phyloP scores from a whole-genome alignment of 768 basidiomycete species.

The Thelephora aurantiotincta region DNA sequence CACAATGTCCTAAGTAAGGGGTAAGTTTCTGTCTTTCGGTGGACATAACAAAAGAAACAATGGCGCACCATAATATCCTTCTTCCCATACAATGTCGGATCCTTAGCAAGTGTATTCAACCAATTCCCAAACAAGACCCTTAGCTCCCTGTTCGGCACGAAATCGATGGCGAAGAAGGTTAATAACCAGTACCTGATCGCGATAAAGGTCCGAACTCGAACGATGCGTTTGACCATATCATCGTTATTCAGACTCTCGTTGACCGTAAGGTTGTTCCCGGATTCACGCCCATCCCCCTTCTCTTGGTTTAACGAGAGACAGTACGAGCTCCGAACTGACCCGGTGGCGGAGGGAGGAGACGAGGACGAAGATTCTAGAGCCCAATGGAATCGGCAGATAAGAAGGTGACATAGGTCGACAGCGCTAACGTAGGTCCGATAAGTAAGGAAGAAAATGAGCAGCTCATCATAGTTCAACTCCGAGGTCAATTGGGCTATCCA shows the following conservation, averaged over 20 bases:
- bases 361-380: conserved; percentile 33
- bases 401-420: conserved; percentile 64
- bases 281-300: too few species aligned
- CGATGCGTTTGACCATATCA: conserved; percentile 59
- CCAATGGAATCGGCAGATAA: conserved; percentile 87
- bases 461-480: conserved; percentile 74
- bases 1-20: conserved; percentile 49
- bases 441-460: conserved; percentile 84
- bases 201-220: conserved; percentile 80
- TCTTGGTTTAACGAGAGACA: too few species aligned
- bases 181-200: conserved; percentile 84
- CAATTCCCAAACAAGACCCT: conserved; percentile 60
- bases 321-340: too few species aligned
- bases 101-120: conserved; percentile 64
- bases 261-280: too few species aligned
- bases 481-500: conserved; percentile 89
- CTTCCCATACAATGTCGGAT: conserved; percentile 54
- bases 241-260: conserved; percentile 25
- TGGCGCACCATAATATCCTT: conserved; percentile 56
- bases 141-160: conserved; percentile 67
- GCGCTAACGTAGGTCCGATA: conserved; percentile 77
- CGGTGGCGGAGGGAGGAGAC: conserved; percentile 17
- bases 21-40: conserved; percentile 3
- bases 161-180: conserved; percentile 84
- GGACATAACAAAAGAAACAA: not conserved